Evolutionary conservation across 2,329 filamentous ascomycete species (phyloP), one percentile per base, ranked within the genome.

Genomic region (Epicoccum nigrum): DNA sequence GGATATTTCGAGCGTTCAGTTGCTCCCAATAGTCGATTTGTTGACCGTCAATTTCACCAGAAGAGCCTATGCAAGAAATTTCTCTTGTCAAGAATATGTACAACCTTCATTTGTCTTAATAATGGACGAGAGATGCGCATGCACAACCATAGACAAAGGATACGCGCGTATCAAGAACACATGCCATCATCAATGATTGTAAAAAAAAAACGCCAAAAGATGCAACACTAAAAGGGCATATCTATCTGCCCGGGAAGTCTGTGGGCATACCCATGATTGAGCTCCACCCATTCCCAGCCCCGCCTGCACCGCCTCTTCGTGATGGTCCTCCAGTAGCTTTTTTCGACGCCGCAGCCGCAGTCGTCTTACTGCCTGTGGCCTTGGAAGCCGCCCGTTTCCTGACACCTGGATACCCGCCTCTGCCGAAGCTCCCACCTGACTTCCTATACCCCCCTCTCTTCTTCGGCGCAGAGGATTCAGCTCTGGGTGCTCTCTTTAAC

Each of bases 191-290:
- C 12, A 32, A 33, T 32, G 16, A 9, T 7, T 7, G 23, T n/a
- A n/a, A 21, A 38, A 20, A 15, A 33, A 35, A 34, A 16, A 47
- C 44, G 44, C 44, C 50, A 44, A 32, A 25, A 23, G 16, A 32
- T 42, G 12, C 42, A 46, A 34, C 21, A 21, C 25, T 7, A 31
- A 12, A 11, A 31, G 8, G 21, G 16, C 2, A 17, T 15, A 16
- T 27, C 37, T 7, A 11, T 17, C n/a, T 16, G 25, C 12, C 25
- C n/a, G n/a, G n/a, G n/a, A n/a, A n/a, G n/a, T n/a, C n/a, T n/a
- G 65, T 69, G 17, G 67, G 67, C 67, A 70, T 70, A 19, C 61
- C 60, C 55, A 65, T 62, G 27, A 70, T 63, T 11, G n/a, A 39
- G 12, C 16, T 49, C 47, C 39, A 58, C 11, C 51, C 56, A 16